These are phyloP conservation scores for Phytophthora nicotianae DNA, from an alignment of 352 stramenopile genomes.

Conservation along the genomic window DNA sequence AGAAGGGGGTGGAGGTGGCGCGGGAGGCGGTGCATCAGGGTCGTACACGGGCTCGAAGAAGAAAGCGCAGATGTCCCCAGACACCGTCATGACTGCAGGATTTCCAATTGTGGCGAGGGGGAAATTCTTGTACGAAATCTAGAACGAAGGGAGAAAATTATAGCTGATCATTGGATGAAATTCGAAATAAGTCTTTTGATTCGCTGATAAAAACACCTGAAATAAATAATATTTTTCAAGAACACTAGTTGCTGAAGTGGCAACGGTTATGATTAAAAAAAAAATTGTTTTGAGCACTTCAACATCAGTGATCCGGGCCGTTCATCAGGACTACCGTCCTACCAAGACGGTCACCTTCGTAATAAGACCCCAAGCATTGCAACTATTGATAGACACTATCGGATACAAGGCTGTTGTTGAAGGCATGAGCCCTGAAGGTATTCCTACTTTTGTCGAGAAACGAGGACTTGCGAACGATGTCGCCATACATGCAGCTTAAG, in stretches of 20 bases:
- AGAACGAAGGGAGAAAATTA: slow-evolving; percentile 6
- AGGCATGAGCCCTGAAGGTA: neutral
- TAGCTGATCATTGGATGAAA: slow-evolving; percentile 11
- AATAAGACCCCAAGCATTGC: neutral
- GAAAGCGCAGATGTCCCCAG: slow-evolving; percentile 37
- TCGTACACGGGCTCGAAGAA: slow-evolving; percentile 46
- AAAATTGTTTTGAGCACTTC: neutral
- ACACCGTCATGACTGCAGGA: slow-evolving; percentile 19
- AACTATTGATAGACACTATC: slow-evolving; percentile 22
- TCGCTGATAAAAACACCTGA: neutral
- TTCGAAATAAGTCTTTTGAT: neutral
- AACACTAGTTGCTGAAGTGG: too few species aligned
- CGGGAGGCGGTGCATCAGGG: neutral
- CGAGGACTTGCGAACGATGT: slow-evolving; percentile 8
- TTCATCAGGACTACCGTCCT: slow-evolving; percentile 6
- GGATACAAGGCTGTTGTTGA: neutral
- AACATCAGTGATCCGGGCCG: neutral
- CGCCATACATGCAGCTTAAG: slow-evolving; percentile 28
- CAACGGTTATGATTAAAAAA: neutral
- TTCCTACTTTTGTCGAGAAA: slow-evolving; percentile 15
- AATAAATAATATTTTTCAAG: slow-evolving; percentile 2
- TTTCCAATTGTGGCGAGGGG: slow-evolving; percentile 12
- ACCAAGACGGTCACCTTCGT: neutral
- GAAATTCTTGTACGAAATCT: slow-evolving; percentile 19
- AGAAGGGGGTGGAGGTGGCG: neutral